These are phyloP conservation scores for Irpex sp. DNA, from an alignment of 1,284 basidiomycete species.

Conservation along the genomic window DNA sequence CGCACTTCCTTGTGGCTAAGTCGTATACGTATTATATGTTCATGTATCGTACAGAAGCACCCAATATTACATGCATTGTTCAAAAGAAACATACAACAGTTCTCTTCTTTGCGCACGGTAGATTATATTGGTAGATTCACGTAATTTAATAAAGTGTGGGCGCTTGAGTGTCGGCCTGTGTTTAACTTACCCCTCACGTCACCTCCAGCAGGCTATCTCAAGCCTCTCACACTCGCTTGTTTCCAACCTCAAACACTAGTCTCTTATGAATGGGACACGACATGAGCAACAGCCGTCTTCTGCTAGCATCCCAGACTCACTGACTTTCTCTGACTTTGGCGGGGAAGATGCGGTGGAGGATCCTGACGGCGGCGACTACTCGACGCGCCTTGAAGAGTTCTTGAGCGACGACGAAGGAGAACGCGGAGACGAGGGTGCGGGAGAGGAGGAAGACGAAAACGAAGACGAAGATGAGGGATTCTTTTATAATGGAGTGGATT, in stretches of 20 bases:
- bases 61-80: no score
- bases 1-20: no score
- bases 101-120: no score
- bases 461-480: slow-evolving; percentile 61
- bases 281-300: slow-evolving; percentile 12
- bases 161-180: background rate
- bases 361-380: slow-evolving; percentile 52
- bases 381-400: slow-evolving; percentile 70
- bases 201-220: background rate
- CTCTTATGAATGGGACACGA: slow-evolving; percentile 28
- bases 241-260: background rate
- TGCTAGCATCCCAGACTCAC: slow-evolving; percentile 13
- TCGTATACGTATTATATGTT: no score
- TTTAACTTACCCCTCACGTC: background rate
- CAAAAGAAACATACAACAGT: no score
- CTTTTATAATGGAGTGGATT: slow-evolving; percentile 69
- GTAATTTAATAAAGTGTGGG: background rate
- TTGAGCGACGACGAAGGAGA: slow-evolving; percentile 40
- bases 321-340: slow-evolving; percentile 31
- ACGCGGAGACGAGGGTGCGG: slow-evolving; percentile 25
- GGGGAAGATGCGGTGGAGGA: slow-evolving; percentile 29
- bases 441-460: slow-evolving; percentile 45
- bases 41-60: no score
- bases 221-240: background rate
- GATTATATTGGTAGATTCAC: no score